Conservation (phyloP, 1,284 basidiomycete species). For the Cutaneotrichosporon sp. region DNA sequence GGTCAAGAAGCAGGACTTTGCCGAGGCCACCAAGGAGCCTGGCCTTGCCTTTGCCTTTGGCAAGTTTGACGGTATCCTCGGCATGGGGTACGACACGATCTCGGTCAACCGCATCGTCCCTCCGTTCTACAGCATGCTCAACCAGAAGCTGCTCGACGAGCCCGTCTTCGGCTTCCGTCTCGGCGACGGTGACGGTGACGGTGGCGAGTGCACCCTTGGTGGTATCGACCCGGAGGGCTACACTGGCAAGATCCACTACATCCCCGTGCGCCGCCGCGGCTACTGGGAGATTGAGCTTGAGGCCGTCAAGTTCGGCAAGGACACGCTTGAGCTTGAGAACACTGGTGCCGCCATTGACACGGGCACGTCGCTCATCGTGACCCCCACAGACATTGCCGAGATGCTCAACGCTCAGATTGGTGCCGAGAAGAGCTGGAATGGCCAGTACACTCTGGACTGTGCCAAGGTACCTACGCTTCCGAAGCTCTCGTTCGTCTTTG, state of each 20-base stretch:
- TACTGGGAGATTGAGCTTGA: slow-evolving; percentile 98
- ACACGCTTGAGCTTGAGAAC: slow-evolving; percentile 78
- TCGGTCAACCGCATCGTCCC: slow-evolving; percentile 86
- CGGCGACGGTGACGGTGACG: slow-evolving; percentile 78
- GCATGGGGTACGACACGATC: slow-evolving; percentile 94
- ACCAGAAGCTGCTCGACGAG: slow-evolving; percentile 75
- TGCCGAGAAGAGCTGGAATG: slow-evolving; percentile 88
- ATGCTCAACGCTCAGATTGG: slow-evolving; percentile 86
- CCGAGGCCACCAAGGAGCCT: slow-evolving; percentile 94
- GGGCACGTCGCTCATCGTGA: slow-evolving; percentile 59
- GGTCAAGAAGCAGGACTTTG: slow-evolving; percentile 82
- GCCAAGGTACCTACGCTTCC: slow-evolving; percentile 77
- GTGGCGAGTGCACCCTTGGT: slow-evolving; percentile 91
- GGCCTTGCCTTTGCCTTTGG: slow-evolving; percentile 95
- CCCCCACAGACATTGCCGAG: slow-evolving; percentile 93
- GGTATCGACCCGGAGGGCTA: slow-evolving; percentile 81
- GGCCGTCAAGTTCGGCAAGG: slow-evolving; percentile 79
- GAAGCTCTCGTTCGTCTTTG: slow-evolving; percentile 81
- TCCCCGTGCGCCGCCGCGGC: slow-evolving; percentile 90
- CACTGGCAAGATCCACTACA: slow-evolving; percentile 79
- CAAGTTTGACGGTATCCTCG: slow-evolving; percentile 94
- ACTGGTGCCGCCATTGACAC: slow-evolving; percentile 94
- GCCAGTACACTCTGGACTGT: slow-evolving; percentile 92
- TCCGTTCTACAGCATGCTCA: slow-evolving; percentile 93
- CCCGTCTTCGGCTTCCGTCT: slow-evolving; percentile 95